Conservation (phyloP, 2,329 filamentous ascomycete genomes). For the Fusarium protoensiforme region DNA sequence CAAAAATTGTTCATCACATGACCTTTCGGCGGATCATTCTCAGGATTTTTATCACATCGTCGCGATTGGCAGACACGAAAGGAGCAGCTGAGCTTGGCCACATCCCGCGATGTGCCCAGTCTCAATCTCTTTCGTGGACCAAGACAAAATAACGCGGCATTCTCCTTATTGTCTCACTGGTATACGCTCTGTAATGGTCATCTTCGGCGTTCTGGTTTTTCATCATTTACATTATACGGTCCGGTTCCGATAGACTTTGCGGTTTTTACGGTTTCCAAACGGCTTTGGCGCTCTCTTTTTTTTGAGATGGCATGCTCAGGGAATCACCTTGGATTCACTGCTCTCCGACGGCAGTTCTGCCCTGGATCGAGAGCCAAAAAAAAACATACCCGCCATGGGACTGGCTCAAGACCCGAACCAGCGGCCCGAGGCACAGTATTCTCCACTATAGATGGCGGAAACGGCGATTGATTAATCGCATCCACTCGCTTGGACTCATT, state of each 20-base stretch:
- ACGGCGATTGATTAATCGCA: slow-evolving; percentile 3
- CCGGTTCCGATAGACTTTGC: slow-evolving; percentile 41
- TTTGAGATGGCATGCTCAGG: background rate
- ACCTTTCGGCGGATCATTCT: slow-evolving; percentile 44
- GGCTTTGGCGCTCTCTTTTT: slow-evolving; percentile 12
- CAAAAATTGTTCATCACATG: slow-evolving; percentile 47
- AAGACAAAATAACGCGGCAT: slow-evolving; percentile 13
- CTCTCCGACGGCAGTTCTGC: background rate
- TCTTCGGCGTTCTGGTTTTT: slow-evolving; percentile 44
- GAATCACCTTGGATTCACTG: background rate
- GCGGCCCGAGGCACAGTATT: slow-evolving; percentile 10
- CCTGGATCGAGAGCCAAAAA: background rate
- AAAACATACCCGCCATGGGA: background rate
- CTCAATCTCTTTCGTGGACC: background rate
- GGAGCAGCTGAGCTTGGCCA: background rate
- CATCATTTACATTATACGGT: slow-evolving; percentile 40
- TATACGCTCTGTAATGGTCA: slow-evolving; percentile 51
- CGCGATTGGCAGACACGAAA: slow-evolving; percentile 25
- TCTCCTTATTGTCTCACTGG: slow-evolving; percentile 32
- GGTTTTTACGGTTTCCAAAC: slow-evolving; percentile 32
- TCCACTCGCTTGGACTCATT: slow-evolving; percentile 25
- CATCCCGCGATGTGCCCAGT: background rate
- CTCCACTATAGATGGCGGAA: slow-evolving; percentile 21
- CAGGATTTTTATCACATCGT: slow-evolving; percentile 34
- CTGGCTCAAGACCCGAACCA: background rate